Conservation (phyloP, 768 basidiomycete genomes). For the Phylloporus sp. region DNA sequence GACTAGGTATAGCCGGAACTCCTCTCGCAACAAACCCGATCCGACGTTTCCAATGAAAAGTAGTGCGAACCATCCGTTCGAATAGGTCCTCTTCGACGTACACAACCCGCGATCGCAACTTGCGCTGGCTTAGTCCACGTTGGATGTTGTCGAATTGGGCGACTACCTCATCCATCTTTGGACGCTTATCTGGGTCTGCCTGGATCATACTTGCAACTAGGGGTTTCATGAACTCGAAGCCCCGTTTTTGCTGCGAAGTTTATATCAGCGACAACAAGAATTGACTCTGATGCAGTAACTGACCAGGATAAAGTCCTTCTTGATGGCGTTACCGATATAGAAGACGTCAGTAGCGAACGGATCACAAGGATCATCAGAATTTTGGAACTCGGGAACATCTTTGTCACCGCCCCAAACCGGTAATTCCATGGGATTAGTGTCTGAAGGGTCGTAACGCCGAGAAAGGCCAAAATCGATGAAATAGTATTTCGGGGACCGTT, state of each 20-base stretch:
- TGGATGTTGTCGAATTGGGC: constrained; percentile 12
- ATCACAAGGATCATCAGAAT: background rate
- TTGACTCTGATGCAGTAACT: too few species aligned
- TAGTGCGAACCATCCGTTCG: constrained; percentile 5
- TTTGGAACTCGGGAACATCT: background rate
- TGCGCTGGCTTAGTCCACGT: constrained; percentile 1
- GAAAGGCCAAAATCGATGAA: background rate
- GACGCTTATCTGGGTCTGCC: constrained; percentile 31
- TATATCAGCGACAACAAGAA: background rate
- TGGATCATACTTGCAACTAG: constrained; percentile 35
- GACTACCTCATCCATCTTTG: constrained; percentile 35
- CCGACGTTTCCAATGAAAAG: constrained; percentile 25
- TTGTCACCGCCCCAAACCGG: background rate
- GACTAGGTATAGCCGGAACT: constrained; percentile 14
- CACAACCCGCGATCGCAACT: constrained; percentile 27
- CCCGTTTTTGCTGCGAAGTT: background rate
- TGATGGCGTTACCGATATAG: background rate
- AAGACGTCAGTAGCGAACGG: background rate
- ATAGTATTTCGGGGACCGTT: background rate
- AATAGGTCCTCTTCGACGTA: constrained; percentile 12
- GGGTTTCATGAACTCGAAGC: constrained; percentile 30
- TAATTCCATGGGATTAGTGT: background rate
- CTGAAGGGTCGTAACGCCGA: background rate
- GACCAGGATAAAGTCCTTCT: background rate
- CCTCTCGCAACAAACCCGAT: constrained; percentile 10